Evolutionary conservation across 257 asterid species (phyloP), one percentile per base, ranked within the genome.

Genomic region (Solanum microdontum): DNA sequence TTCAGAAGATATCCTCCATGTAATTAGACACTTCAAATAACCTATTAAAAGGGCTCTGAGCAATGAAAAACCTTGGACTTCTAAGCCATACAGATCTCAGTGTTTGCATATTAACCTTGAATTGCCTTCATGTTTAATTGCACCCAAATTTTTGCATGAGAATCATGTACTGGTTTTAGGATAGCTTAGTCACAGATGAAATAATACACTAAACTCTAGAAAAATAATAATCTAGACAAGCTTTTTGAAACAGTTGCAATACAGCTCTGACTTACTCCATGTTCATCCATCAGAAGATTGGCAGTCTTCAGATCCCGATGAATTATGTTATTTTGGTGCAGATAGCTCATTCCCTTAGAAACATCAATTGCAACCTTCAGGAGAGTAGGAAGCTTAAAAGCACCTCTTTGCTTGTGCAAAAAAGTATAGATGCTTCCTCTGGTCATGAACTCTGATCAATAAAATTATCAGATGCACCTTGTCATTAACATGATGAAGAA

Each of bases 291-390:
- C 86, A 92, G 89, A 87, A 92, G 92, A 89, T 92, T 92, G 77
- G 94, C 94, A 68, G 94, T 90, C 91, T 92, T 92, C 85, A 92
- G 89, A 87, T 91, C 93, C 66, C 93, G 88, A 76, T 91, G 93
- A 76, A 91, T 89, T 86, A 91, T 91, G 39, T 90, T 90, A 82
- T 91, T 91, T 88, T 92, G 94, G 90, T 92, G 94, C 91, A 92
- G 87, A 90, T 92, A 92, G 86, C 90, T 90, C 94, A 92, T 92
- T 80, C 94, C 94, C 76, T 90, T 92, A 39, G 90, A 89, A 85
- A 90, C 90, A 88, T 92, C 94, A 87, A 90, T 88, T 55, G 92
- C 94, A 48, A 92, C 94, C 88, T 87, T 90, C 73, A 92, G 88
- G 48, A 92, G 64, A 36, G 88, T 84, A 87, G 92, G 86, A 88